Percentiles rank a stretch among this genome's conserved stretches.
Conservation (phyloP, 73 alveolate species). For the Uronychia setigera region DNA sequence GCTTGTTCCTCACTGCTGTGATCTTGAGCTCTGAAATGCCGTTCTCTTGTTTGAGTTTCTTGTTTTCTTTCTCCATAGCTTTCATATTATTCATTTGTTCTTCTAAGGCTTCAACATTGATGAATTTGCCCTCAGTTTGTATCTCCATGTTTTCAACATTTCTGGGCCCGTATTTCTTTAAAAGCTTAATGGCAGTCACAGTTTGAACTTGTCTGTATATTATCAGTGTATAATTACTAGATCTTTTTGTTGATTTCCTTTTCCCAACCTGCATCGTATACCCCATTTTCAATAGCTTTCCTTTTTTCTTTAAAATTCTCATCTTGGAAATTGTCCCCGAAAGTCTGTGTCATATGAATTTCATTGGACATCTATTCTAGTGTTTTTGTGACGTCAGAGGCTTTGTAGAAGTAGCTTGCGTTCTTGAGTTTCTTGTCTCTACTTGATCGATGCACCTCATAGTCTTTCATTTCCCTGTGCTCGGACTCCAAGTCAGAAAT, state of each 20-base stretch:
- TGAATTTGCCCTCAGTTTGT: neutral
- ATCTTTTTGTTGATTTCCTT: neutral
- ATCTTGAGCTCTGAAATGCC: neutral
- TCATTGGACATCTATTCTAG: neutral
- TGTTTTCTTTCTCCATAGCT: neutral
- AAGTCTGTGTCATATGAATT: neutral
- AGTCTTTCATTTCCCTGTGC: neutral
- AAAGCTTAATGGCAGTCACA: neutral
- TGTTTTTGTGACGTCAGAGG: neutral
- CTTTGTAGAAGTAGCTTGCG: neutral
- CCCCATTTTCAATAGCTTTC: neutral
- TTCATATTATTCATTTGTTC: neutral
- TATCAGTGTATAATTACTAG: neutral
- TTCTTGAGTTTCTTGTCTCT: neutral
- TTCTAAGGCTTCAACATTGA: neutral
- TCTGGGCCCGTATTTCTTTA: neutral
- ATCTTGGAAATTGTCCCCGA: neutral
- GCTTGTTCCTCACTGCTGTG: neutral
- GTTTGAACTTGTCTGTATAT: neutral
- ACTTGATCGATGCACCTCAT: neutral
- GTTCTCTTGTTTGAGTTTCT: neutral
- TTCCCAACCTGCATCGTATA: neutral
- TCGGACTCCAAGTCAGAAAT: neutral
- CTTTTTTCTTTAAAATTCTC: neutral
- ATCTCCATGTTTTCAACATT: neutral